Conservation (phyloP, 1,139 yeast species). For the Nadsonia commutata region DNA sequence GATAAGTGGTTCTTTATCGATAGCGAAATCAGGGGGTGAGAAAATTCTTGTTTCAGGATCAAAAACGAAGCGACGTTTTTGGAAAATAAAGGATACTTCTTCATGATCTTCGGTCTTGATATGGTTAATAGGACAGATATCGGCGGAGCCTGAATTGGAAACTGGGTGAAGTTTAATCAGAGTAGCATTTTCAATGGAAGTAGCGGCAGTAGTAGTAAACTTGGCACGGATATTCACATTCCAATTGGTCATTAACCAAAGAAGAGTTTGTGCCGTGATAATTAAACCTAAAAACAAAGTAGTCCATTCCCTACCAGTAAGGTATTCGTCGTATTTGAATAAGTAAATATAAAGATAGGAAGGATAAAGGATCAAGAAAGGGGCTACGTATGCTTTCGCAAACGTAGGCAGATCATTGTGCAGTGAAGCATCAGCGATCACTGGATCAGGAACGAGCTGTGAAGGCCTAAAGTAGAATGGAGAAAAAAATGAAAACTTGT, state of each 20-base stretch:
- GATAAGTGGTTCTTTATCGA: constrained; percentile 42
- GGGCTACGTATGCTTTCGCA: constrained; percentile 70
- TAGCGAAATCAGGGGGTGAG: constrained; percentile 66
- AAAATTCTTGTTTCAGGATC: constrained; percentile 41
- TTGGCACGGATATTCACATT: constrained; percentile 52
- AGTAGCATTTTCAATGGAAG: constrained; percentile 44
- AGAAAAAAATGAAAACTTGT: background rate
- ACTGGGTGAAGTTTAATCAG: constrained; percentile 68
- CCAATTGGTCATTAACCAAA: constrained; percentile 96
- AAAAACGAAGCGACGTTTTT: constrained; percentile 80
- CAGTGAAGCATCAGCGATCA: constrained; percentile 51
- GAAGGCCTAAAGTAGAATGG: constrained; percentile 11
- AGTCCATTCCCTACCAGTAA: constrained; percentile 70
- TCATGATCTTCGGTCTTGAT: constrained; percentile 42
- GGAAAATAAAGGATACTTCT: constrained; percentile 69
- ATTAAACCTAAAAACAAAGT: constrained; percentile 71
- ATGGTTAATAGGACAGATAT: constrained; percentile 51
- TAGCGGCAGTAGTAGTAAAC: constrained; percentile 48
- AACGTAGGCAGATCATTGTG: constrained; percentile 52
- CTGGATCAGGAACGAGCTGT: constrained; percentile 29
- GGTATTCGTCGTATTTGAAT: constrained; percentile 61
- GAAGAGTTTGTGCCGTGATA: constrained; percentile 54
- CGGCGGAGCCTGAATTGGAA: constrained; percentile 76
- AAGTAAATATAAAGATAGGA: constrained; percentile 51
- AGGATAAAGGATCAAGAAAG: constrained; percentile 72